Conservation (phyloP, 441 rosid genomes). For the Caryocar brasiliense region DNA sequence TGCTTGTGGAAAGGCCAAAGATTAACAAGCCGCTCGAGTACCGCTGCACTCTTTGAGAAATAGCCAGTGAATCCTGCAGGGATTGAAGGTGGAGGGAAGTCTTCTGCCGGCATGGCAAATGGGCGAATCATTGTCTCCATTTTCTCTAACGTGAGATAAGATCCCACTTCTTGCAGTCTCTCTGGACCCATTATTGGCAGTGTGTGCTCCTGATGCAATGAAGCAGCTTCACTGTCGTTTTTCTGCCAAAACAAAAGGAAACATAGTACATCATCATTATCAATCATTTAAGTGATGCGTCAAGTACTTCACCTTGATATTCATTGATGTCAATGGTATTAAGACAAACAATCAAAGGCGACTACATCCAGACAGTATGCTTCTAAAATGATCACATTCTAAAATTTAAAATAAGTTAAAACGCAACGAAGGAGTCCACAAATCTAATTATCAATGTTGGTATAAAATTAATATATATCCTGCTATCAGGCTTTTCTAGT, state of each 20-base stretch:
- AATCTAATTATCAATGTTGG: too few relatives aligned
- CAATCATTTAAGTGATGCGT: neutral
- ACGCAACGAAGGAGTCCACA: too few relatives aligned
- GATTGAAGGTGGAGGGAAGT: conserved; percentile 83
- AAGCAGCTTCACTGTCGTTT: conserved; percentile 65
- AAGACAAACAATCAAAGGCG: neutral
- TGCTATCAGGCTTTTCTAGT: too few relatives aligned
- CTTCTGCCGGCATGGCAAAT: conserved; percentile 99
- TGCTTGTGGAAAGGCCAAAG: conserved; percentile 91
- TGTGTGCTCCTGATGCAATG: conserved; percentile 90
- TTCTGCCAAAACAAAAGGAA: conserved; percentile 33
- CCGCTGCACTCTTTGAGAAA: conserved; percentile 88
- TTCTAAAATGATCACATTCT: neutral
- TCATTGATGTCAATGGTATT: neutral
- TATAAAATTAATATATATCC: too few relatives aligned
- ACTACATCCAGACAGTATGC: neutral
- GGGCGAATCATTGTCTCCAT: conserved; percentile 89
- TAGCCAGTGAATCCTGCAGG: conserved; percentile 98
- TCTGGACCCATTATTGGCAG: conserved; percentile 99
- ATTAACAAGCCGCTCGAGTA: conserved; percentile 92
- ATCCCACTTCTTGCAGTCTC: conserved; percentile 92
- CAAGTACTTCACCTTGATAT: neutral
- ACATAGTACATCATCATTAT: neutral
- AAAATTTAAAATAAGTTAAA: too few relatives aligned
- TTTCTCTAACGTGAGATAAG: conserved; percentile 76